Evolutionary conservation across 257 asterid species (phyloP).

Genomic region (Solanum microdontum): DNA sequence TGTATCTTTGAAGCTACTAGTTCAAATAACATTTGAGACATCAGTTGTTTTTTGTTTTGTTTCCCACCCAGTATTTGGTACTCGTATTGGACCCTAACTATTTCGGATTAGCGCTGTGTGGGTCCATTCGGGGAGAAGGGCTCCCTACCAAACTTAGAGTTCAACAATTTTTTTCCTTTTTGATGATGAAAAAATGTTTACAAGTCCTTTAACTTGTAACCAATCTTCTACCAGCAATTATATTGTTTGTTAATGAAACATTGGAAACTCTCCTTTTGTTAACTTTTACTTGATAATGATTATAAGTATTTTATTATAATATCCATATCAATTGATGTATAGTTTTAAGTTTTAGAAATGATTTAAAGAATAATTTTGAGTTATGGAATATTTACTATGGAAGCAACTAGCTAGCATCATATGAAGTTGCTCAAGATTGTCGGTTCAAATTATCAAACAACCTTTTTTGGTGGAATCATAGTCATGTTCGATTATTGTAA

Average conservation of each 20-base stretch:
- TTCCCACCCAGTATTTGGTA: background rate
- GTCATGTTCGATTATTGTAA: background rate
- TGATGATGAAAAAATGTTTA: background rate
- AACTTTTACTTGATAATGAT: background rate
- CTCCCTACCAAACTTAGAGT: background rate
- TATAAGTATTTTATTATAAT: too few relatives aligned
- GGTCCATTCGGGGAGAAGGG: background rate
- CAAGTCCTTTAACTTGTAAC: background rate
- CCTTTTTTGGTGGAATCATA: background rate
- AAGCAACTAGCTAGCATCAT: background rate
- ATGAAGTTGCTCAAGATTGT: too few relatives aligned
- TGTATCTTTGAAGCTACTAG: background rate
- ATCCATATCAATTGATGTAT: background rate
- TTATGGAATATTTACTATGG: background rate
- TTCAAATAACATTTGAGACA: background rate
- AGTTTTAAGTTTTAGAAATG: too few relatives aligned
- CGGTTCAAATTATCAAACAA: too few relatives aligned
- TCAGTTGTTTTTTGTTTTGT: background rate
- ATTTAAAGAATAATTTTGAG: background rate
- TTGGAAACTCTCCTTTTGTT: background rate
- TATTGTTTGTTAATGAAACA: background rate
- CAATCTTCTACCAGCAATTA: background rate
- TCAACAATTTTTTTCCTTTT: background rate
- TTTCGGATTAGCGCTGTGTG: rapidly evolving
- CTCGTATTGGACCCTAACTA: rapidly evolving